Conservation (phyloP, 345 rosid species). For the Syzygium aqueum region DNA sequence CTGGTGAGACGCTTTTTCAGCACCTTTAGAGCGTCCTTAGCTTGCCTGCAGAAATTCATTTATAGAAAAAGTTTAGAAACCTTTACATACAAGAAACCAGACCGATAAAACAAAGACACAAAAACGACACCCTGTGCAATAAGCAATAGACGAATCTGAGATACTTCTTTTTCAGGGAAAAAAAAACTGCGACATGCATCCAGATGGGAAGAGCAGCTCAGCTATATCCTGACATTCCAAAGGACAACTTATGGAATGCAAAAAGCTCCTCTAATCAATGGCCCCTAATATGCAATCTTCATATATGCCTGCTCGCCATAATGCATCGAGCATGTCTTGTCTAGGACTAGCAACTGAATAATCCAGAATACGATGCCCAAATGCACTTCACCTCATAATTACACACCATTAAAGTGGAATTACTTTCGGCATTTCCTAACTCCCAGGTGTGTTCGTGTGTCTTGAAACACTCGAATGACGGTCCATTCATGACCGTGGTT, state of each 20-base stretch:
- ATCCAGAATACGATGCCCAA: not conserved
- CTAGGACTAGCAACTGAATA: not conserved
- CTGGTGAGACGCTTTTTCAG: conserved; percentile 83
- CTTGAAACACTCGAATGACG: not conserved
- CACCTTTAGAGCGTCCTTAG: conserved; percentile 87
- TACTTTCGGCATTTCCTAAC: not conserved
- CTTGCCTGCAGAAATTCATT: conserved; percentile 45
- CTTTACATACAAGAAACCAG: not conserved
- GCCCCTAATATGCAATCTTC: not conserved
- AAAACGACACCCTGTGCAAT: not conserved
- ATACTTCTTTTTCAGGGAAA: not conserved
- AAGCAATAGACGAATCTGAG: not conserved
- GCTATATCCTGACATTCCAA: not conserved
- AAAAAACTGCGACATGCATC: not conserved
- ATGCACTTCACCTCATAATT: not conserved
- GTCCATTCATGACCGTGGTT: not conserved
- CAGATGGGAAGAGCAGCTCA: not conserved
- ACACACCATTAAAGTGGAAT: not conserved
- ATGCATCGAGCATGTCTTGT: not conserved
- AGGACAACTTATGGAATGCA: not conserved
- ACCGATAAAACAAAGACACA: not conserved
- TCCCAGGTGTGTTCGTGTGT: not conserved
- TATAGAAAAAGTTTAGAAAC: not conserved
- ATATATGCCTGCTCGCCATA: not conserved
- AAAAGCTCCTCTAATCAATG: not conserved